Evolutionary conservation across 345 rosid species (phyloP).

Genomic region (Lenwebbia sp.): DNA sequence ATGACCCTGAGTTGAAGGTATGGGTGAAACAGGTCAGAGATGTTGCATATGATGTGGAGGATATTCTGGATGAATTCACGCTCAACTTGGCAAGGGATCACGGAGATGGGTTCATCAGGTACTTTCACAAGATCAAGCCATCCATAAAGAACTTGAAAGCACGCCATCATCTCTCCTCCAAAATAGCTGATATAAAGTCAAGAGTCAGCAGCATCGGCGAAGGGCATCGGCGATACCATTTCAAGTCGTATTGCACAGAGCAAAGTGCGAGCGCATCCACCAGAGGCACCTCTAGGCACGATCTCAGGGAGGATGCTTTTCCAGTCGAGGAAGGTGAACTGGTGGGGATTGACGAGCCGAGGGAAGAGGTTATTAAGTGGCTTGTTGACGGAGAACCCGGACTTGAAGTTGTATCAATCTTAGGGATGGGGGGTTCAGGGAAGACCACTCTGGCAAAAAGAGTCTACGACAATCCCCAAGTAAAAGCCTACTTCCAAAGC

Average conservation of each 20-base stretch:
- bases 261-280: background rate
- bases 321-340: background rate
- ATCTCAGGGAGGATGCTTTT: background rate
- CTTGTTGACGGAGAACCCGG: background rate
- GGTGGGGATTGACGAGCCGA: background rate
- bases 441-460: background rate
- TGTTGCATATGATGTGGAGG: background rate
- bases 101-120: background rate
- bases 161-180: background rate
- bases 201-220: background rate
- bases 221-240: background rate
- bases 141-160: background rate
- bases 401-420: background rate
- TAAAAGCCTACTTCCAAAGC: background rate
- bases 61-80: background rate
- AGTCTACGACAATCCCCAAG: fast-evolving
- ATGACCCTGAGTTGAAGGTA: background rate
- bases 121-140: background rate
- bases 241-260: background rate
- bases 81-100: background rate
- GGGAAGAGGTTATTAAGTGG: background rate
- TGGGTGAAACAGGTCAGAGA: background rate
- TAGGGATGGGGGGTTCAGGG: background rate
- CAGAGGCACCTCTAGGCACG: background rate
- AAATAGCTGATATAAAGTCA: background rate